Base-by-base conservation (phyloP, 805 yeast species). In the Maudiozyma barnettii region DNA sequence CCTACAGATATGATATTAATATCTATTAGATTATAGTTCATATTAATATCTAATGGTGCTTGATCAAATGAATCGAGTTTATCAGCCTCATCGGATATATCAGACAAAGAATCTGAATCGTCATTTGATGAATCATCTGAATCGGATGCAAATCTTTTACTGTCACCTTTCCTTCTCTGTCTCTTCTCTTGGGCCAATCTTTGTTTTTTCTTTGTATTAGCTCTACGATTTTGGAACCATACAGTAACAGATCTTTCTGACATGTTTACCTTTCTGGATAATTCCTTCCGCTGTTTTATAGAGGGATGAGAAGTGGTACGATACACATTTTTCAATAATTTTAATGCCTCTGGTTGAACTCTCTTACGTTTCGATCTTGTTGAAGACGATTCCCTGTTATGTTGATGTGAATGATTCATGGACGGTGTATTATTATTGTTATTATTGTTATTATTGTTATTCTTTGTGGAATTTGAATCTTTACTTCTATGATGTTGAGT, bases 141-240 rank as follows among this genome's bases (percentile, higher is more conserved):
- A 18, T 36, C 22, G 4, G 41, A 36, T 3, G 30, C 30, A 16
- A 19, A 36, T 36, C 13, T 36, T 7, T 8, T 36, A 18, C 20
- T 16, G 19, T 19, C 21, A 22, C 19, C n/a, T 39, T 39, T 22
- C 20, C 48, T 45, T 13, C 47, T 31, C 26, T 14, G 45, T 30
- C 45, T 51, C 12, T 39, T 43, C 31, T 44, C 41, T 12, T 35
- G 6, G 20, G 23, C 23, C 5, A 37, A 13, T 16, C 20, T 37
- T 21, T n/a, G 40, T 23, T 49, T 48, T 64, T 84, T 84, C 57
- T 89, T 73, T 40, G 79, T 73, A 61, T 84, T 85, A 19, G 93
- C 93, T 52, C 97, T 69, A 56, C 90, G 71, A 61, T 88, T 88
- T 64, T 89, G 97, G 59, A 87, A 89, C 96, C 96, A 89, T 39